Percentiles rank a stretch among this genome's conserved stretches.
These are phyloP conservation scores for Candida sp. DNA, from an alignment of 1,139 yeast genomes.

Conservation along the genomic window DNA sequence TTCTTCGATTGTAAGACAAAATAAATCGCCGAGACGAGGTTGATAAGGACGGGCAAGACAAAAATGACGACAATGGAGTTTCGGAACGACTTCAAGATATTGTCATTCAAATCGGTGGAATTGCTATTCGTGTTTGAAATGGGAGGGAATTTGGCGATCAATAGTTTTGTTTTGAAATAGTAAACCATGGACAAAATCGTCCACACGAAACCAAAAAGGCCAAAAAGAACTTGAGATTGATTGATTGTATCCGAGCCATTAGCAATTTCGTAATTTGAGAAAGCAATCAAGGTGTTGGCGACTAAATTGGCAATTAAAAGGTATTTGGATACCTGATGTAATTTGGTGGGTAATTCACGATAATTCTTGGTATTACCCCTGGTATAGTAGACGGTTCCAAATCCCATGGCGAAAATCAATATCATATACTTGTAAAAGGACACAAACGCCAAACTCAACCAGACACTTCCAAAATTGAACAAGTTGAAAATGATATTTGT, in stretches of 20 bases:
- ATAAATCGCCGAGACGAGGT: conserved; percentile 7
- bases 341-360: conserved; percentile 21
- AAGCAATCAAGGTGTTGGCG: conserved; percentile 3
- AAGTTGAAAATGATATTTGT: conserved; percentile 1
- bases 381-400: conserved; percentile 34
- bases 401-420: conserved; percentile 37
- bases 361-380: conserved; percentile 22
- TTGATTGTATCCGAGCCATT: neutral
- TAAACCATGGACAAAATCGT: conserved; percentile 14
- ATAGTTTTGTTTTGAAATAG: conserved; percentile 26
- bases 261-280: neutral
- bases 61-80: conserved; percentile 26
- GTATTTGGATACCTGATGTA: conserved; percentile 14
- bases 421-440: conserved; percentile 11
- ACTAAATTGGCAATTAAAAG: conserved; percentile 12
- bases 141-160: conserved; percentile 30
- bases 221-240: conserved; percentile 4
- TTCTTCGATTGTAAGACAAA: neutral
- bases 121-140: conserved; percentile 15
- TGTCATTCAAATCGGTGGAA: conserved; percentile 17
- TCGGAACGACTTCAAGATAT: conserved; percentile 23
- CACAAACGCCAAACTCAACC: conserved; percentile 4
- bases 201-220: conserved; percentile 12
- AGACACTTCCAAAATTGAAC: conserved; percentile 2
- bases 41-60: conserved; percentile 22